phyloP scores from a whole-genome alignment of 2,329 filamentous ascomycete genomes.

The Knoxdaviesia capensis region DNA sequence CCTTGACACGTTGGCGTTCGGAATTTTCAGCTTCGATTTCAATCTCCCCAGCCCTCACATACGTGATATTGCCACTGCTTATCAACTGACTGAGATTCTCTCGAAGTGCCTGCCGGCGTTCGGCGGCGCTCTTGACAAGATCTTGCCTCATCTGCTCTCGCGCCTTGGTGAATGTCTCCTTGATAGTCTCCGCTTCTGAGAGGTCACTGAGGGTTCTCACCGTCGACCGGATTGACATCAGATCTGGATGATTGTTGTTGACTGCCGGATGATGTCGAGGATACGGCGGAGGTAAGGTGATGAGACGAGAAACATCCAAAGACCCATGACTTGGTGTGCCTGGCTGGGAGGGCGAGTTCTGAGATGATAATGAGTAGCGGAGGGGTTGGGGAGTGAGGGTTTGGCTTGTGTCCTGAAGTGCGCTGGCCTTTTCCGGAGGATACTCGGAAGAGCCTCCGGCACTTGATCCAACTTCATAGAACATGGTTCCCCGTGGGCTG shows the following conservation, averaged over 20 bases:
- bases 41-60: slow-evolving; percentile 62
- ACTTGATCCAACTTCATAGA: background rate
- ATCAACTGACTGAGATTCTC: slow-evolving; percentile 64
- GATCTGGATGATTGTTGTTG: slow-evolving; percentile 83
- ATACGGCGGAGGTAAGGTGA: slow-evolving; percentile 84
- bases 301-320: slow-evolving; percentile 75
- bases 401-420: slow-evolving; percentile 27
- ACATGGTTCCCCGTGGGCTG: slow-evolving; percentile 15
- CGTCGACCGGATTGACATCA: slow-evolving; percentile 54
- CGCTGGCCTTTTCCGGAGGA: slow-evolving; percentile 31
- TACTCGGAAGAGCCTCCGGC: slow-evolving; percentile 22
- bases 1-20: slow-evolving; percentile 51
- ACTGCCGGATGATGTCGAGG: slow-evolving; percentile 88
- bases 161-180: slow-evolving; percentile 36
- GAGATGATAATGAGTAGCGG: slow-evolving; percentile 18
- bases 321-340: slow-evolving; percentile 28
- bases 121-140: slow-evolving; percentile 23
- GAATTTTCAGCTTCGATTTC: slow-evolving; percentile 53
- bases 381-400: slow-evolving; percentile 22
- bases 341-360: slow-evolving; percentile 21
- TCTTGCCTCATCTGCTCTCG: slow-evolving; percentile 39
- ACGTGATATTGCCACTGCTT: slow-evolving; percentile 56
- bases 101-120: slow-evolving; percentile 43
- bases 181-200: slow-evolving; percentile 47
- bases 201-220: slow-evolving; percentile 60